phyloP scores from a whole-genome alignment of 352 stramenopile species.

The Globisporangium rhizosaccharum region DNA sequence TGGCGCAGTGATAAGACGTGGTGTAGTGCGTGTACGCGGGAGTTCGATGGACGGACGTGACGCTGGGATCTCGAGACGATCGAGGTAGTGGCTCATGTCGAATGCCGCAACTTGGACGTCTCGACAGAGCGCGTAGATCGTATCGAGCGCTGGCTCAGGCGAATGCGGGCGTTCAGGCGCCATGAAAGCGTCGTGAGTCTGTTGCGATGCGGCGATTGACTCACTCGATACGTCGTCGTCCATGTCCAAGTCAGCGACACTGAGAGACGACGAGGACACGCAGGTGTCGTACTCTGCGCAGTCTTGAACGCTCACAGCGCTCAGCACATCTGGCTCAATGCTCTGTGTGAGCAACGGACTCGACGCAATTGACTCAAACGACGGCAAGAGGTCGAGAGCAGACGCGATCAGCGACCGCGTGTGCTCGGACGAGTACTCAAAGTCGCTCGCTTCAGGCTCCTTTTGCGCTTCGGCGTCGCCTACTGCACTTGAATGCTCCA shows the following conservation, averaged over 20 bases:
- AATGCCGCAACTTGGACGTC: constrained; percentile 15
- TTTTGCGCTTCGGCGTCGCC: not conserved
- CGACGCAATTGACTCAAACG: constrained; percentile 8
- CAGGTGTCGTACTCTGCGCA: not conserved
- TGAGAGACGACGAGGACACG: not conserved
- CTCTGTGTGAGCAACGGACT: not conserved
- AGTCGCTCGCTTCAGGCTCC: constrained; percentile 1
- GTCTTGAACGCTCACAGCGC: not conserved
- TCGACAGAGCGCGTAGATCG: constrained; percentile 15
- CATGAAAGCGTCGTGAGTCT: not conserved
- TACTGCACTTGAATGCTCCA: too few relatives aligned
- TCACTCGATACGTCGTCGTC: not conserved
- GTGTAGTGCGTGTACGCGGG: not conserved
- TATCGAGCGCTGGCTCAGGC: constrained; percentile 6
- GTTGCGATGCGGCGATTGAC: not conserved
- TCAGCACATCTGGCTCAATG: not conserved
- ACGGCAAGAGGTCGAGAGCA: constrained; percentile 30
- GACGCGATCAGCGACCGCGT: constrained; percentile 30
- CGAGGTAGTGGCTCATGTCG: constrained; percentile 10
- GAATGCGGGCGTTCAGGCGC: not conserved
- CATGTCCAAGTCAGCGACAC: not conserved
- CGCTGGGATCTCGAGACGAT: not conserved
- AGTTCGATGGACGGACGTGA: not conserved
- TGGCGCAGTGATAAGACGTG: not conserved
- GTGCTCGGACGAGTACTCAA: constrained; percentile 33